phyloP scores from a whole-genome alignment of 2,329 filamentous ascomycete species.

The Penicillium sp. region DNA sequence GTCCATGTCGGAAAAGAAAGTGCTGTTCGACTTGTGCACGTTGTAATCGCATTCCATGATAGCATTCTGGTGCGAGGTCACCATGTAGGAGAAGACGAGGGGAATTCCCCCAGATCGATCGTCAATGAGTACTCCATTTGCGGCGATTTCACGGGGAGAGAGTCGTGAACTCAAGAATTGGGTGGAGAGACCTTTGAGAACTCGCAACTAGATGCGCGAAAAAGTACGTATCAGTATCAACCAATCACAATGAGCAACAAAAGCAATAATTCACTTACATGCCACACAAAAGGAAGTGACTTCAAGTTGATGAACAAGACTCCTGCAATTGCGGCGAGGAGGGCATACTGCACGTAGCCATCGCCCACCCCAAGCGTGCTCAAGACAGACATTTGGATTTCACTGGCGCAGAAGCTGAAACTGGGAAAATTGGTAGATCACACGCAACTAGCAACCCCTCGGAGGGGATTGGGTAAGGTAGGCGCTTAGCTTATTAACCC shows the following conservation, averaged over 20 bases:
- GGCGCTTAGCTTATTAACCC: neutral
- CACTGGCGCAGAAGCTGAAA: neutral
- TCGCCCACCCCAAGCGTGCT: neutral
- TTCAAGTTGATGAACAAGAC: neutral
- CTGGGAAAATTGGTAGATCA: neutral
- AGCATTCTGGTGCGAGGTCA: neutral
- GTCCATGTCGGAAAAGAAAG: constrained; percentile 2
- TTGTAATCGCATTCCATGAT: neutral
- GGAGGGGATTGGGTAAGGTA: neutral
- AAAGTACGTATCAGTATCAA: neutral
- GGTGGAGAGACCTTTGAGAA: neutral
- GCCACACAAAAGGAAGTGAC: neutral
- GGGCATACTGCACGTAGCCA: neutral
- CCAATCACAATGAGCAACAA: neutral
- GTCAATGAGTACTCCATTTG: neutral
- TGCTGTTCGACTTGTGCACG: constrained; percentile 1
- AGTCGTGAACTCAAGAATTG: neutral
- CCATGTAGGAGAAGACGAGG: neutral
- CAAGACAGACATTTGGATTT: neutral
- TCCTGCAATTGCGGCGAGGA: neutral
- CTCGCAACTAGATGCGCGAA: neutral
- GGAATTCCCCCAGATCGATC: neutral
- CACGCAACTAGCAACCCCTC: neutral
- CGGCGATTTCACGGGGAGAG: neutral
- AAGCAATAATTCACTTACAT: neutral